A percentile compares a stretch with the other conserved stretches of the same genome.
phyloP scores from a whole-genome alignment of 169 alveolate species.

The Eimeria maxima region DNA sequence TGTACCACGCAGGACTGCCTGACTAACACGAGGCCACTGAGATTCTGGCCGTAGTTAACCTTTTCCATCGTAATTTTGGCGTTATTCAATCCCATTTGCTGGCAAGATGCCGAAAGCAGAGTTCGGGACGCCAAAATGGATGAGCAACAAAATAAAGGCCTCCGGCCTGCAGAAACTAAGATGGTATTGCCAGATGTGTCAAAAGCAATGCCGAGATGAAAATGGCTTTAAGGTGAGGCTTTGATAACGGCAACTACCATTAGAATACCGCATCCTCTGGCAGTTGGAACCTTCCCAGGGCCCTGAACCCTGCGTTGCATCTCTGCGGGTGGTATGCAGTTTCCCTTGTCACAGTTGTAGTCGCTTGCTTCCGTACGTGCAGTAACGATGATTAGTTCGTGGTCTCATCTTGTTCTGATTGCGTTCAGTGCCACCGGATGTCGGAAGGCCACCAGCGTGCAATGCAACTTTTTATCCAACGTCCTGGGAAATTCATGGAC shows the following conservation, averaged over 20 bases:
- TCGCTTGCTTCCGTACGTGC: background rate
- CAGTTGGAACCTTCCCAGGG: background rate
- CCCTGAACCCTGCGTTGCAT: background rate
- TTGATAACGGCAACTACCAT: background rate
- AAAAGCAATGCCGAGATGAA: constrained; percentile 97
- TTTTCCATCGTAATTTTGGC: background rate
- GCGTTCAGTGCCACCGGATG: constrained; percentile 92
- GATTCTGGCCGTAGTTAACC: background rate
- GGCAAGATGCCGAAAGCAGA: constrained; percentile 90
- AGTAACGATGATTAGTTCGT: background rate
- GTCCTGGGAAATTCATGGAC: constrained; percentile 95
- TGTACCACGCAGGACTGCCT: background rate
- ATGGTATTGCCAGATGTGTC: constrained; percentile 98
- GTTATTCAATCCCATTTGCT: background rate
- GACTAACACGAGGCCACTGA: background rate
- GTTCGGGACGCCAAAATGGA: constrained; percentile 97
- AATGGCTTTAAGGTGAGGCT: constrained; percentile 95
- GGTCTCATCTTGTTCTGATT: background rate
- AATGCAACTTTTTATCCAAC: constrained; percentile 96
- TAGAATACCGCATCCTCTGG: background rate
- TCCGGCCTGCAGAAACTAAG: constrained; percentile 96
- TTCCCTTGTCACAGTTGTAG: background rate
- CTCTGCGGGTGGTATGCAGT: background rate
- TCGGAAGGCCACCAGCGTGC: constrained; percentile 96
- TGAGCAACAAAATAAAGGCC: constrained; percentile 96